phyloP scores from a whole-genome alignment of 306 rosid species.

The Castanospermum australe region DNA sequence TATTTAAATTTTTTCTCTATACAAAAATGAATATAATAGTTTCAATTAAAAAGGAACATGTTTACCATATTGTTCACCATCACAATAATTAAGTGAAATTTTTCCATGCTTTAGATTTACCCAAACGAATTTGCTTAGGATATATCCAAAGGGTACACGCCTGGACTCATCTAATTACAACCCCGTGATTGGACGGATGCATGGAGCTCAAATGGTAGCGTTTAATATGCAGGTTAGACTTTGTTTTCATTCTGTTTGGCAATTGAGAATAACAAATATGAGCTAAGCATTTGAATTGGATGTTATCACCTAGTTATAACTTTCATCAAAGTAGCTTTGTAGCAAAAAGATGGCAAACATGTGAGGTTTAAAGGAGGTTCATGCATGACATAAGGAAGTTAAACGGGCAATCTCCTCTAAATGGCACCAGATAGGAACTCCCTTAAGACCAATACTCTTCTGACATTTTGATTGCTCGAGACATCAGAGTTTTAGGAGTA shows the following conservation, averaged over 20 bases:
- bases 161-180: slow-evolving; percentile 75
- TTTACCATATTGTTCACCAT: not conserved
- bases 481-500: not conserved
- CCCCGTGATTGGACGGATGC: slow-evolving; percentile 90
- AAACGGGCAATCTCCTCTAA: not conserved
- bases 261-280: not conserved
- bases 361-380: not conserved
- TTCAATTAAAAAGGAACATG: too few relatives aligned
- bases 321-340: not conserved
- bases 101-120: slow-evolving; percentile 59
- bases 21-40: too few relatives aligned
- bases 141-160: slow-evolving; percentile 87
- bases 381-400: not conserved
- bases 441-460: not conserved
- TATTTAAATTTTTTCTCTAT: too few relatives aligned
- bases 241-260: not conserved
- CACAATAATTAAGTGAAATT: not conserved
- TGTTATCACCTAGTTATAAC: not conserved
- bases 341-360: not conserved
- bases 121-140: slow-evolving; percentile 67
- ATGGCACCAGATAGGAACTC: not conserved
- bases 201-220: slow-evolving; percentile 99
- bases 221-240: slow-evolving; percentile 85
- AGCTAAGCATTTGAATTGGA: not conserved
- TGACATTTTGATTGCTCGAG: not conserved